Conservation (phyloP, 2,329 filamentous ascomycete species). For the Mariannaea sp. region DNA sequence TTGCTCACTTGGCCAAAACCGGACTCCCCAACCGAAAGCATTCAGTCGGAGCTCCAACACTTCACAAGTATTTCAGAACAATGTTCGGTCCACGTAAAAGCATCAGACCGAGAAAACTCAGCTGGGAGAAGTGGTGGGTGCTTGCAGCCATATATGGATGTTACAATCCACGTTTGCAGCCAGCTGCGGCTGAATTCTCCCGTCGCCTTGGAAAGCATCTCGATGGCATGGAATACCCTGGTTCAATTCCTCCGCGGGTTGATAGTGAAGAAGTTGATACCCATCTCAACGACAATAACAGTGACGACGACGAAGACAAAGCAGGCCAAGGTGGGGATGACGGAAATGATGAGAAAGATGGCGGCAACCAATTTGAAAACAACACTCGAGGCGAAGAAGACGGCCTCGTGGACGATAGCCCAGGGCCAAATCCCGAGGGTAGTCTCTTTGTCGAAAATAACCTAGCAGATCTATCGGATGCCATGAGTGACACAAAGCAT, state of each 20-base stretch:
- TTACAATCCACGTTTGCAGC: neutral
- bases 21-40: neutral
- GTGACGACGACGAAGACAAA: neutral
- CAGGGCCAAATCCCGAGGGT: too few relatives aligned
- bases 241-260: neutral
- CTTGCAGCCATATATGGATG: conserved; percentile 5
- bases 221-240: neutral
- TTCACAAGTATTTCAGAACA: conserved; percentile 1
- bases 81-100: neutral
- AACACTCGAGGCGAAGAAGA: too few relatives aligned
- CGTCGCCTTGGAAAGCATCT: neutral
- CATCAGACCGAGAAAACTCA: neutral
- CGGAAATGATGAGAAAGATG: neutral
- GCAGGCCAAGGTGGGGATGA: neutral
- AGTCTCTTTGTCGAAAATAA: too few relatives aligned
- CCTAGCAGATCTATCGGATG: too few relatives aligned
- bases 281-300: neutral
- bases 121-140: conserved; percentile 13
- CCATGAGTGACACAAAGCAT: too few relatives aligned
- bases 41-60: neutral
- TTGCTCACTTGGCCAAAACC: neutral
- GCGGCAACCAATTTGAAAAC: too few relatives aligned
- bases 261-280: neutral
- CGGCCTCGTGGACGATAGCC: too few relatives aligned
- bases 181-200: neutral